These are phyloP conservation scores for Boletellus ananiceps DNA, from an alignment of 768 basidiomycete genomes.

Conservation along the genomic window DNA sequence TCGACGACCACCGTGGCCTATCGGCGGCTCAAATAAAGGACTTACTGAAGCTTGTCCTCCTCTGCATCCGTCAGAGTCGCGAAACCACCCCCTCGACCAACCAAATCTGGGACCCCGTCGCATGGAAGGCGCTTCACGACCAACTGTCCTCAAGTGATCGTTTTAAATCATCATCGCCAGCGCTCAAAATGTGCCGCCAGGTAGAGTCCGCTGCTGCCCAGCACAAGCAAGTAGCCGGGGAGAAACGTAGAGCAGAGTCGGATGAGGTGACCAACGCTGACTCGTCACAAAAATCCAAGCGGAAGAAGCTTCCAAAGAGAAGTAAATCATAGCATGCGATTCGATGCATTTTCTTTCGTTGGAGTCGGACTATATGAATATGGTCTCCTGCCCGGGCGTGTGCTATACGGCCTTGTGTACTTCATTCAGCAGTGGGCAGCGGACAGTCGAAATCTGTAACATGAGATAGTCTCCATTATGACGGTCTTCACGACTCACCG, in stretches of 20 bases:
- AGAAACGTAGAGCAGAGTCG: slow-evolving; percentile 38
- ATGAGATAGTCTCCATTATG: no score
- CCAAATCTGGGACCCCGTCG: slow-evolving; percentile 54
- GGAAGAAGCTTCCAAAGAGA: slow-evolving; percentile 42
- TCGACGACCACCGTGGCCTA: slow-evolving; percentile 42
- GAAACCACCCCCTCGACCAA: slow-evolving; percentile 39
- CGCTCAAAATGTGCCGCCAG: slow-evolving; percentile 64
- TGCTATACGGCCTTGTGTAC: no score
- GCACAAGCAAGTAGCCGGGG: slow-evolving; percentile 4
- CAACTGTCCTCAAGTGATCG: slow-evolving; percentile 49
- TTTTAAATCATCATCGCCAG: slow-evolving; percentile 57
- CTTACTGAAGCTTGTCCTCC: slow-evolving; percentile 65
- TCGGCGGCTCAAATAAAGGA: slow-evolving; percentile 71
- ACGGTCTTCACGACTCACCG: no score
- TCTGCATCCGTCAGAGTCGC: slow-evolving; percentile 57
- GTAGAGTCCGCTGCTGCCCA: slow-evolving; percentile 33
- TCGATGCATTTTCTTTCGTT: not conserved
- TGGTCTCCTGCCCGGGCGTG: no score
- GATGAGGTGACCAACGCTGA: slow-evolving; percentile 26
- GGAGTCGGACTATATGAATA: no score
- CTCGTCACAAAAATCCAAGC: slow-evolving; percentile 37
- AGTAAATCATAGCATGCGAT: slow-evolving; percentile 22
- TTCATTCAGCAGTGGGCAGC: no score
- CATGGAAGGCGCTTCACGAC: slow-evolving; percentile 50
- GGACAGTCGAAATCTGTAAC: no score